Evolutionary conservation across 2,329 filamentous ascomycete genomes (phyloP), one percentile per base, ranked within the genome.

Genomic region (Penicillium sp.): DNA sequence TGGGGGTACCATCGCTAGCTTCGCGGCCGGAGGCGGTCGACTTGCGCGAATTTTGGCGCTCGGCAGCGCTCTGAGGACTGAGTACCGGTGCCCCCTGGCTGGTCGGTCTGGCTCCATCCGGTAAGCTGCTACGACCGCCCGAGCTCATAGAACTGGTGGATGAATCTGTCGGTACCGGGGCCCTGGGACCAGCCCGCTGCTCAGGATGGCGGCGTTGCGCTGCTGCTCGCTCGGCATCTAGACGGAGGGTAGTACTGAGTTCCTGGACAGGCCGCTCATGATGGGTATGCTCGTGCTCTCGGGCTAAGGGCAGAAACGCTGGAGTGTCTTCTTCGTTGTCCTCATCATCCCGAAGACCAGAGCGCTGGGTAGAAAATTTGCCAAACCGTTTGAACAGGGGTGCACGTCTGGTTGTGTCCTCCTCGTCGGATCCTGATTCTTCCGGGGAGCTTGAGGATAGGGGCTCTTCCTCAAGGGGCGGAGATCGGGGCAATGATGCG

Each of bases 1-100:
- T 81, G 3, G 78, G 78, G 9, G 76, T 78, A 12, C 77, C 77
- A 52, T 80, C 77, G 49, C 76, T 80, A 12, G 72, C 69, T 24
- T 75, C 72, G 35, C 66, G 66, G 3, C 66, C 65, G 37, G 67
- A 61, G 45, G 61, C 53, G 21, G 55, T 55, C 10, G 65, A 65
- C 35, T 66, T 65, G n/a, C 71, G 68, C 0, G 77, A 75, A 50
- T 74, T 77, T 21, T 75, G 64, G 31, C 68, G 69, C 38, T 77
- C 75, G 1, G 72, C 73, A 7, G 74, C 66, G 35, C 78, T 75
- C 32, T 71, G 69, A 1, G 77, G 75, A 47, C 68, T 69, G 3
- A 69, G 47, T 6, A 63, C 53, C 17, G 59, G 59, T 13, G 59
- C 46, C 8, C 40, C 44, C 4, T 56, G 59, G n/a, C 52, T 53